A percentile compares a stretch with the other conserved stretches of the same genome.
phyloP scores from a whole-genome alignment of 2,329 filamentous ascomycete genomes.

The Ophiosphaerella korrae region DNA sequence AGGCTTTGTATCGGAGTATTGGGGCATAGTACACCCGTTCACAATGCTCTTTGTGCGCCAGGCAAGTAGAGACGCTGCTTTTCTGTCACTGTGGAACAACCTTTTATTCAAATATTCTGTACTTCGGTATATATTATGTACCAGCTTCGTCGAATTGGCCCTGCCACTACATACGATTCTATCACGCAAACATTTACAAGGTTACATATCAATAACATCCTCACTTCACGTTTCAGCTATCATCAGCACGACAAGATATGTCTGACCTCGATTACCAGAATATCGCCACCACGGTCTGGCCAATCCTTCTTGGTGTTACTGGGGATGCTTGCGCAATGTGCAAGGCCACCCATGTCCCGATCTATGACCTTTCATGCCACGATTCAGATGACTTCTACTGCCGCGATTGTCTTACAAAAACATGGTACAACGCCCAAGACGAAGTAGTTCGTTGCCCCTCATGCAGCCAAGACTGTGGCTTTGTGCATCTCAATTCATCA shows the following conservation, averaged over 20 bases:
- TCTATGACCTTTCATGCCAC: conserved; percentile 11
- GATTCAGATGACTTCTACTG: conserved; percentile 12
- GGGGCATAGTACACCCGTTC: too few species aligned
- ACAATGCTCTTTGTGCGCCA: too few species aligned
- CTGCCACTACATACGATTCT: too few species aligned
- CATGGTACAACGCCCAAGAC: conserved; percentile 1
- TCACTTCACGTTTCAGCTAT: neutral
- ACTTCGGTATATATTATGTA: too few species aligned
- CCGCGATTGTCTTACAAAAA: conserved; percentile 13
- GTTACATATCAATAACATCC: too few species aligned
- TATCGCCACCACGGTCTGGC: neutral
- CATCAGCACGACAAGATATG: neutral
- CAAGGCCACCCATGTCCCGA: conserved; percentile 2
- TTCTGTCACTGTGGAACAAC: too few species aligned
- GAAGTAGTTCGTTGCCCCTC: conserved; percentile 11
- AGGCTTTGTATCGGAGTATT: too few species aligned
- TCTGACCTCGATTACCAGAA: neutral
- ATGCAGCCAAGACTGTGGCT: conserved; percentile 7
- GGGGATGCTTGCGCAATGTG: conserved; percentile 8
- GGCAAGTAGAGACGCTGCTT: too few species aligned
- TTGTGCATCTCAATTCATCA: neutral
- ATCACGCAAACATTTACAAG: too few species aligned
- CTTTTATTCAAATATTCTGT: too few species aligned
- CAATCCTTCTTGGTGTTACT: conserved; percentile 9
- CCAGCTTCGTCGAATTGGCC: too few species aligned